Base-by-base conservation (phyloP, 1,284 basidiomycete genomes). In the Flammula alnicola region DNA sequence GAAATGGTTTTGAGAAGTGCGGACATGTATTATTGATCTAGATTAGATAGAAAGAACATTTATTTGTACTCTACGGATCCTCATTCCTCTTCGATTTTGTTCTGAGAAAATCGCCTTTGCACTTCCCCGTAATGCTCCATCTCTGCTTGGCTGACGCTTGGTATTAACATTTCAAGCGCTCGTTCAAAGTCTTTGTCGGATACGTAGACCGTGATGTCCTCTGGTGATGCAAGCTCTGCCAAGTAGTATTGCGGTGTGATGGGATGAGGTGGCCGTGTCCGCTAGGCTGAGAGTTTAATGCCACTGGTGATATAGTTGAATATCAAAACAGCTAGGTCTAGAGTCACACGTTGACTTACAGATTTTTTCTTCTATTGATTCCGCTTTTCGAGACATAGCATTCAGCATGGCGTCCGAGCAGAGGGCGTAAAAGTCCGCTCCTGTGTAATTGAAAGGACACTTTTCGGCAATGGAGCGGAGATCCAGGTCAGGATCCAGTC, bases 371-470 rank as follows among this genome's bases (percentile, higher is more conserved):
- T 97, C 96, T 10, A 99, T 75, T 40, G 82, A 82, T 57, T 81
- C 78, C 0, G 97, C 95, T 57, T 90, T 94, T 35, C 91, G 77
- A 19, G 93, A 88, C 88, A 99, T 97, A 5, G 96, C 93, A 64
- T 93, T 93, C 40, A 99, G 79, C 80, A 99, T 86, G 1, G 96
- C 95, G 66, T 99, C 97, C 3, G 94, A 91, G 66, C 96, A 98
- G 11, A 99, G 75, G 0, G 97, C 96, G 72, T 99, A 99, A 60
- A 99, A 95, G 69, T 99, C 97, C 27, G 97, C 97, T 20, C 97
- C 95, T 3, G 95, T 98, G 63, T 90, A 93, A 66, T 96, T 94
- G 75, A 97, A 93, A 0, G 94, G 88, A 55, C 95, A 98, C 44
- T 77, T 74, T 31, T 88, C 77, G 10, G 91, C 90, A 41, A 99